Evolutionary conservation across 441 rosid species (phyloP).

Genomic region (Mallotus repandus): DNA sequence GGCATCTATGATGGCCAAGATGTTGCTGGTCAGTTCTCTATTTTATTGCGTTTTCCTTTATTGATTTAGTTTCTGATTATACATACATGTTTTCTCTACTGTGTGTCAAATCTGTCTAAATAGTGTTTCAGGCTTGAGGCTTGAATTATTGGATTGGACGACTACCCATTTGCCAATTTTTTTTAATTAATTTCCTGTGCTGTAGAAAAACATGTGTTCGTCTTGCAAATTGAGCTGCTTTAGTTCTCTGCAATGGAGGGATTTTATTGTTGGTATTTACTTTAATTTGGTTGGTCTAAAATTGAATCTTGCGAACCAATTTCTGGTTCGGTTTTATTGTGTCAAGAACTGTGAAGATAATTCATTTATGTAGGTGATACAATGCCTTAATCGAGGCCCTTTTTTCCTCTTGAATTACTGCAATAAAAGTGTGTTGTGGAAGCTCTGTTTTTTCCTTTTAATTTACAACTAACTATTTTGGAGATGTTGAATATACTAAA

Average conservation of each 20-base stretch:
- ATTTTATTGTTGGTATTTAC: not conserved
- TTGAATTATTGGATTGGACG: not conserved
- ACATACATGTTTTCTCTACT: not conserved
- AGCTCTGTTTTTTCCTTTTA: not conserved
- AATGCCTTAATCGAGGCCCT: not conserved
- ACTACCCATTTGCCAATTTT: not conserved
- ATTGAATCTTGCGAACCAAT: conserved; percentile 3
- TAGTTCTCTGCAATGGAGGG: not conserved
- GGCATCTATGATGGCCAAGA: conserved; percentile 84
- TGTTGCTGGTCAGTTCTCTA: conserved; percentile 74
- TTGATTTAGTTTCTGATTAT: conserved; percentile 9
- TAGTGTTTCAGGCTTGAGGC: not conserved
- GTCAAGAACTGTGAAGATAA: not conserved
- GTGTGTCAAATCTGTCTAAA: not conserved
- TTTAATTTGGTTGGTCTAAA: conserved; percentile 5
- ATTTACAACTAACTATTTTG: conserved; percentile 14
- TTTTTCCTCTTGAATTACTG: not conserved
- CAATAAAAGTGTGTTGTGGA: not conserved
- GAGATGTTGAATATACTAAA: conserved; percentile 29
- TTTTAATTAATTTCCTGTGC: not conserved
- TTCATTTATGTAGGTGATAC: conserved; percentile 10
- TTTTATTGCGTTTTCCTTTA: conserved; percentile 1
- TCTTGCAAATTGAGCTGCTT: not conserved
- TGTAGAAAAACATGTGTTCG: not conserved
- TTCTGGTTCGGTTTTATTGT: conserved; percentile 10